Evolutionary conservation across 2,329 filamentous ascomycete genomes (phyloP), one percentile per base, ranked within the genome.

Genomic region (Mycosphaerelloides madeirae): DNA sequence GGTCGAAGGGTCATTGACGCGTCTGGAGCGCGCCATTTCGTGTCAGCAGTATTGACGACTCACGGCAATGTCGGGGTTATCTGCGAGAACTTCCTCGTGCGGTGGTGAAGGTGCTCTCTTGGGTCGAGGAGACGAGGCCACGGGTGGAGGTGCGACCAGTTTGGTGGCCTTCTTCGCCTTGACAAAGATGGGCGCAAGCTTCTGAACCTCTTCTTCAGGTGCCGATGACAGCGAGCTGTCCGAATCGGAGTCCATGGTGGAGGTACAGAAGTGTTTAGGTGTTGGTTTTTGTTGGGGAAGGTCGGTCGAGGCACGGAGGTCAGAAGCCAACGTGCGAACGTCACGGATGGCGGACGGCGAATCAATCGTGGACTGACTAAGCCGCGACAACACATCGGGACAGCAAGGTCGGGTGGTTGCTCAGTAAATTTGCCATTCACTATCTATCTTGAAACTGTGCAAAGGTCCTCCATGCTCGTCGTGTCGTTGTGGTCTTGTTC

Each of bases 1-100:
- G 57, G 59, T 60, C 32, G 22, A 19, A 22, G 18, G 22, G 35
- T 14, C 11, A 25, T 29, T 16, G 29, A 55, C 59, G 60, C 59
- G 60, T 60, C 49, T 43, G 35, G 36, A 55, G 52, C 61, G 60
- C 61, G 55, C 47, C 48, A 41, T 57, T 53, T 57, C 50, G 60
- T 52, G 56, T 55, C 48, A 29, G 50, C 34, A 13, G 14, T 29
- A 34, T 43, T 31, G 38, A 40, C 55, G 48, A 87, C 90, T 70
- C 78, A 96, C 90, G 58, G 91, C 85, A 71, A 97, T 90, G 63
- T 93, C 85, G 51, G 85, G 79, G 67, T 95, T 95, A 66, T 97
- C 91, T 50, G 87, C 88, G 44, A 96, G 74, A 20, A 88, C 84
- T 68, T 85, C 87, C 75, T 95, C 88, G 67, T 96, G 91, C 7